A percentile compares a stretch with the other conserved stretches of the same genome.
These are phyloP conservation scores for Rhizopogon sp. DNA, from an alignment of 768 basidiomycete genomes.

Conservation along the genomic window DNA sequence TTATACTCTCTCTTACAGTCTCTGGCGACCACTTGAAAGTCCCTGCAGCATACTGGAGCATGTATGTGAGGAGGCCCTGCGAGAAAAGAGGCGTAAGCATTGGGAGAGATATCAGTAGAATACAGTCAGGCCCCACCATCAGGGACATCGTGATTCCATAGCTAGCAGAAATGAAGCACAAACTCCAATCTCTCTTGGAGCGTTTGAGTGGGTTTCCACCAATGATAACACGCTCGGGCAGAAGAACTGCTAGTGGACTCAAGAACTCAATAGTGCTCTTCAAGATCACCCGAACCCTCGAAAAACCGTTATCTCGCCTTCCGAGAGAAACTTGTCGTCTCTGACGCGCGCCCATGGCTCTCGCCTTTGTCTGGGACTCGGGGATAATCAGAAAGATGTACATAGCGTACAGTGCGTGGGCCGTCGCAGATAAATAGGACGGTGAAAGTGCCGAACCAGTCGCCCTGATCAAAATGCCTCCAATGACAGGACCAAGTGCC, in stretches of 20 bases:
- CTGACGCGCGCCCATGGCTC: slow-evolving; percentile 29
- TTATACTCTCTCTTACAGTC: slow-evolving; percentile 33
- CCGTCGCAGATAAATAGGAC: slow-evolving; percentile 59
- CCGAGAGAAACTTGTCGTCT: slow-evolving; percentile 2
- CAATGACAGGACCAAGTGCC: slow-evolving; percentile 71
- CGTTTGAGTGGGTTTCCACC: slow-evolving; percentile 35
- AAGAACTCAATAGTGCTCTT: slow-evolving; percentile 57
- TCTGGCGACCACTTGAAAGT: slow-evolving; percentile 67
- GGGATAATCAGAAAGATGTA: slow-evolving; percentile 62
- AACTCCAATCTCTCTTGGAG: slow-evolving; percentile 55
- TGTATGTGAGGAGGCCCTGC: slow-evolving; percentile 53
- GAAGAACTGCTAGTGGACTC: slow-evolving; percentile 63
- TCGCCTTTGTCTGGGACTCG: slow-evolving; percentile 61
- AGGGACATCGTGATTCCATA: slow-evolving; percentile 43
- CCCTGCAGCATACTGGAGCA: slow-evolving; percentile 60
- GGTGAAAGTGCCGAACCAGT: slow-evolving; percentile 55
- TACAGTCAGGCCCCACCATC: slow-evolving; percentile 27
- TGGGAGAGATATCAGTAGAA: not conserved
- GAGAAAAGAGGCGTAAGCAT: not conserved
- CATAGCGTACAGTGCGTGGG: slow-evolving; percentile 46
- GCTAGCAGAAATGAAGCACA: slow-evolving; percentile 50
- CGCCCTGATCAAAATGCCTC: slow-evolving; percentile 54
- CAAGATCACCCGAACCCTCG: slow-evolving; percentile 13
- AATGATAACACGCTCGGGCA: slow-evolving; percentile 33
- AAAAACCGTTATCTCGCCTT: slow-evolving; percentile 4